These are phyloP conservation scores for Alternaria rosae DNA, from an alignment of 2,329 filamentous ascomycete species.

Conservation along the genomic window DNA sequence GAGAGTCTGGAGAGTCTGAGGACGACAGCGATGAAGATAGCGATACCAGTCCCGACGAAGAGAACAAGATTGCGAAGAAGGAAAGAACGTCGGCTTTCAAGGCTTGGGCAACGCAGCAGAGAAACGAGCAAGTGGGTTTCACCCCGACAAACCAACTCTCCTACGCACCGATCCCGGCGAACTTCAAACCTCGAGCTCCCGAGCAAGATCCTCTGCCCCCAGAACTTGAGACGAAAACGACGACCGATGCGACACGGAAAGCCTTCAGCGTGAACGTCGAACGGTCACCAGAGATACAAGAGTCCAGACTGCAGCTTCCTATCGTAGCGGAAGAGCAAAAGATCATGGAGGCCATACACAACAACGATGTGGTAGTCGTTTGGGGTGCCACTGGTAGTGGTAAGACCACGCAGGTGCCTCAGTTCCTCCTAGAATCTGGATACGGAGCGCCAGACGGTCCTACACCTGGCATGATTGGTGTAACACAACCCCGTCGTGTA, in stretches of 20 bases:
- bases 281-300: constrained; percentile 76
- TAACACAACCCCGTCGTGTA: constrained; percentile 93
- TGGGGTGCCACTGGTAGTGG: constrained; percentile 96
- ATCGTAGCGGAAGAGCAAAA: constrained; percentile 95
- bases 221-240: constrained; percentile 67
- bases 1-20: constrained; percentile 39
- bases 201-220: constrained; percentile 75
- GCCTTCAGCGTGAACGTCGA: constrained; percentile 77
- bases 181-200: constrained; percentile 71
- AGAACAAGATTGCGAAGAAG: constrained; percentile 50
- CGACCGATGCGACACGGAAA: constrained; percentile 68
- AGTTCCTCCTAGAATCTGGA: constrained; percentile 93
- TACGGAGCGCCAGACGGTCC: constrained; percentile 81
- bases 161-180: constrained; percentile 60
- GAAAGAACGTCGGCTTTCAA: constrained; percentile 79
- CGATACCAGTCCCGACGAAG: constrained; percentile 43
- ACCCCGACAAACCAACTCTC: constrained; percentile 55
- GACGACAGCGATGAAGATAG: constrained; percentile 46
- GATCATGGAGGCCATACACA: constrained; percentile 97
- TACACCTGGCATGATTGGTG: constrained; percentile 89
- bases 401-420: constrained; percentile 96
- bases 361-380: constrained; percentile 86
- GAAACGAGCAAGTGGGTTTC: constrained; percentile 82
- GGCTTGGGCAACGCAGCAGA: constrained; percentile 85
- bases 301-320: constrained; percentile 78